These are phyloP conservation scores for Artemisia annua DNA, from an alignment of 129 eudicot species.

Conservation along the genomic window DNA sequence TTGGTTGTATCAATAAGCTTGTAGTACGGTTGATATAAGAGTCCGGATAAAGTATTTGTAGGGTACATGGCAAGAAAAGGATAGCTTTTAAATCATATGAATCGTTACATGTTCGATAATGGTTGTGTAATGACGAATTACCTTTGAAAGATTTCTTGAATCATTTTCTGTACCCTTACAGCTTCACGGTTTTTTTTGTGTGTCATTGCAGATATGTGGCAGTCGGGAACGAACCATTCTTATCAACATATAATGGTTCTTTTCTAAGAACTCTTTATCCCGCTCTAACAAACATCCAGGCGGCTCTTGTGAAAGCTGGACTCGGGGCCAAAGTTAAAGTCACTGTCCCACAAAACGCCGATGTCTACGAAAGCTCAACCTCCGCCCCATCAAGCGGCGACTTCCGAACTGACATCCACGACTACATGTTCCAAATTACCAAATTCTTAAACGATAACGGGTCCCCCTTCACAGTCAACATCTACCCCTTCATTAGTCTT, in stretches of 20 bases:
- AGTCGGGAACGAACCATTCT: slow-evolving; percentile 87
- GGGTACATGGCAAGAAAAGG: background rate
- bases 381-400: slow-evolving; percentile 70
- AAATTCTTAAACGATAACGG: slow-evolving; percentile 63
- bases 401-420: slow-evolving; percentile 74
- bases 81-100: background rate
- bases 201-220: slow-evolving; percentile 68
- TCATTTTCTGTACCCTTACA: background rate
- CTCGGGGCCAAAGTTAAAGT: slow-evolving; percentile 59
- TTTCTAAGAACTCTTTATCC: slow-evolving; percentile 56
- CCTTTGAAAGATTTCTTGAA: background rate
- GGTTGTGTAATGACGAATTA: background rate
- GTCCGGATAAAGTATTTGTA: background rate
- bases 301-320: slow-evolving; percentile 82
- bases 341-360: slow-evolving; percentile 84
- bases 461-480: slow-evolving; percentile 83
- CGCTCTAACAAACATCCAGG: slow-evolving; percentile 76
- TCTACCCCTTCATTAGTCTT: slow-evolving; percentile 92
- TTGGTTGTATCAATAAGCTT: background rate
- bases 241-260: slow-evolving; percentile 70
- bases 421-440: slow-evolving; percentile 56
- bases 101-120: background rate
- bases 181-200: background rate
- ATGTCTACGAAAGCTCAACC: slow-evolving; percentile 60
- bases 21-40: background rate